Base-by-base conservation (phyloP, 495 filamentous ascomycete genomes). In the Recurvomyces mirabilis region DNA sequence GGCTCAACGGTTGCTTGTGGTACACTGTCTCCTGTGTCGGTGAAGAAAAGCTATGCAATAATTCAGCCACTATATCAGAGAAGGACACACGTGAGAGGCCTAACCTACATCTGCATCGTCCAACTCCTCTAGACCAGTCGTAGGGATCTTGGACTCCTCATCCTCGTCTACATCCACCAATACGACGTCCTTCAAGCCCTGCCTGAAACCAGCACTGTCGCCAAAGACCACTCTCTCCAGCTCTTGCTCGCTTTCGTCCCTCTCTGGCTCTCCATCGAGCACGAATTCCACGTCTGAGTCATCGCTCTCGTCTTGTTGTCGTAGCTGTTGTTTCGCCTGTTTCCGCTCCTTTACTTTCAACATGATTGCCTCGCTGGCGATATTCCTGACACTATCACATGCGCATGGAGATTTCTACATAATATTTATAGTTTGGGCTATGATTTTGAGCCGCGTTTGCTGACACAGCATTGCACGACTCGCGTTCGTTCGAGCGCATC, bases 151-250 rank as follows among this genome's bases (percentile, higher is more conserved):
- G 13, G 53, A 62, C 30, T 55, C 68, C 3, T 60, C 65, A 14
- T 58, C 61, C 11, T 50, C 58, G 3, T 64, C 61, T 9, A 62
- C 62, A 6, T 54, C 53, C 3, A 41, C 29, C 13, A 47, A 37
- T 13, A 38, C 46, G 35, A 65, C 56, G 14, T 48, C 29, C 19
- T 79, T 78, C 51, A 94, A 67, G 36, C 76, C 78, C 31, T 75
- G 71, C 34, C 75, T 74, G 59, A 94, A 94, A 21, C 79, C 84
- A n/a, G 72, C 72, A 32, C 80, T 72, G 56, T 91, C 82, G 22
- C 89, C 89, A 38, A 96, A 82, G 1, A 96, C 80, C 46, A 93
- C 68, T 47, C 74, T 72, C 65, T 94, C 87, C 13, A 96, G 73
- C 59, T 86, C 85, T 54, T 75, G 72, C 58, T 96, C 89, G 24